Base-by-base conservation (phyloP, 139 green algal genomes). In the Edaphochlamys debaryana region DNA sequence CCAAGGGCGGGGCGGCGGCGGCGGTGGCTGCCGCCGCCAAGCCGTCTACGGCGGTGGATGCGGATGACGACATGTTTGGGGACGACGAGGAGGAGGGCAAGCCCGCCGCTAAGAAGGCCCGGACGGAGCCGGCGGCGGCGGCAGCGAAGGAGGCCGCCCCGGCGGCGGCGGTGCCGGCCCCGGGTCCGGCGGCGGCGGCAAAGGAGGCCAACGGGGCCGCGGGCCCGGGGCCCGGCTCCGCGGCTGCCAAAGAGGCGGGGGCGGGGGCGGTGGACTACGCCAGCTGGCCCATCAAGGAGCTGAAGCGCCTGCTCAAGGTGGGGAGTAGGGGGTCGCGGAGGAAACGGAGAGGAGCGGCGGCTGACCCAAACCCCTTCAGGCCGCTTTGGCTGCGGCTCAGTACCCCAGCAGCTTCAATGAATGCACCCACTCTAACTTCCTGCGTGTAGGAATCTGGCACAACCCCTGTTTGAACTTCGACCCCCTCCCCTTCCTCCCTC, bases 261-360 rank as follows among this genome's bases (percentile, higher is more conserved):
- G 66, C 1, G 85, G 67, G 4, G n/a, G 38, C 67, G n/a, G 85
- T 85, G 25, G 93, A 96, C 56, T 95, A 94, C 64, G 45, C 19
- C 30, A 78, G 40, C 34, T 96, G 94, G 94, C 93, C 94, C 1
- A 79, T 96, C 20, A 96, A 95, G 81, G 93, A 96, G 89, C 89
- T 96, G 37, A 84, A 89, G 62, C 85, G 92, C 0, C 93, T 94
- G 48, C 84, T 95, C 48, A 71, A 75, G 45, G 92, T 94, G 68
- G 45, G 86, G 29, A 11, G 23, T 19, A 22, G 50, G 6, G 50
- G 6, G 50, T n/a, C n/a, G n/a, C n/a, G n/a, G n/a, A n/a, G n/a
- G n/a, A n/a, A n/a, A n/a, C n/a, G n/a, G n/a, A n/a, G n/a, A n/a
- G n/a, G n/a, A n/a, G n/a, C n/a, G n/a, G n/a, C n/a, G n/a, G n/a